These are phyloP conservation scores for Diplodia sapinea DNA, from an alignment of 2,329 filamentous ascomycete genomes.

Conservation along the genomic window DNA sequence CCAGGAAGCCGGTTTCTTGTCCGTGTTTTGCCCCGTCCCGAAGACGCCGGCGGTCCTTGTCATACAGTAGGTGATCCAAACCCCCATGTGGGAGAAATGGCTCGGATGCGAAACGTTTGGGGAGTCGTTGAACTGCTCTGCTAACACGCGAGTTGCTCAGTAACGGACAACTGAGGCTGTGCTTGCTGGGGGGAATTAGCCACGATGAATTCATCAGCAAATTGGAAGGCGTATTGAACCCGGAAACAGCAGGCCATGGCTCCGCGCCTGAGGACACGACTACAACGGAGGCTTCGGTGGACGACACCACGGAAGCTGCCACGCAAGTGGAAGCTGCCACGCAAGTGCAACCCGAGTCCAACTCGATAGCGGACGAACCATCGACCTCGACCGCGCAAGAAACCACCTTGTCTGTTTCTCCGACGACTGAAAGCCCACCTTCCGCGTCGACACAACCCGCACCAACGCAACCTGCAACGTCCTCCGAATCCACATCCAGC, in stretches of 20 bases:
- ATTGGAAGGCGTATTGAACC: constrained; percentile 45
- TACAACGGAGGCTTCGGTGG: not conserved
- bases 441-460: constrained; percentile 20
- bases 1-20: constrained; percentile 79
- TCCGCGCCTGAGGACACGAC: not conserved
- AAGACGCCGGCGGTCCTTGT: constrained; percentile 79
- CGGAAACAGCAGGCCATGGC: constrained; percentile 29
- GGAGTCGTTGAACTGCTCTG: not conserved
- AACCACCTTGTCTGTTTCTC: not conserved
- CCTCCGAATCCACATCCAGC: not conserved
- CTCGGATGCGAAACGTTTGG: not conserved
- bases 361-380: not conserved
- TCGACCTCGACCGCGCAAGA: constrained; percentile 31
- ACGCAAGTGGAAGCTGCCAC: not conserved
- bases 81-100: not conserved
- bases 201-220: constrained; percentile 71
- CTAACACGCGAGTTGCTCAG: constrained; percentile 46
- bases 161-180: constrained; percentile 78
- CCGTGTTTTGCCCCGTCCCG: constrained; percentile 80
- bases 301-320: not conserved
- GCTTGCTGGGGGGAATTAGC: constrained; percentile 68
- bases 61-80: constrained; percentile 63
- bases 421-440: constrained; percentile 5
- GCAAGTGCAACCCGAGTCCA: not conserved
- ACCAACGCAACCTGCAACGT: not conserved